Evolutionary conservation across 2,329 filamentous ascomycete genomes (phyloP), one percentile per base, ranked within the genome.

Genomic region (Fusarium sambucinum): DNA sequence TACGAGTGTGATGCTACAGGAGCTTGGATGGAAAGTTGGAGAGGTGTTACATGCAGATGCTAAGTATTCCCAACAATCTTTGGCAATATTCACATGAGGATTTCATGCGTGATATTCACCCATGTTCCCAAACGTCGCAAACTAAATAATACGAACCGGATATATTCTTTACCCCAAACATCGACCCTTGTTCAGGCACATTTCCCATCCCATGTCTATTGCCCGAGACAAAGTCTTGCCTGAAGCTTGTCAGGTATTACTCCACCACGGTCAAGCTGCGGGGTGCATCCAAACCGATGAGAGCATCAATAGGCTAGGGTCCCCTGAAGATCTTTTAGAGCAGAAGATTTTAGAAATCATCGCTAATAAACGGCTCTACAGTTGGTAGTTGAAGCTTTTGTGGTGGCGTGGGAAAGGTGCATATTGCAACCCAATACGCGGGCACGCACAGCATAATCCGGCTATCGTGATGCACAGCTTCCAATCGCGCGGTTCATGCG

Each of bases 401-500:
- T 40, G 35, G 19, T 38, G 10, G 40, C 16, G 41, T 9, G 11
- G 17, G 11, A 44, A 27, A 42, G 40, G 23, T 25, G 40, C 40
- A 42, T 42, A 17, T 17, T 16, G 19, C 21, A 21, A 41, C 12
- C 14, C 38, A 25, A 25, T 21, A 41, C 38, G 21, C 14, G 16
- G 21, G 42, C 25, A 45, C 27, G 12, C 14, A 19, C 35, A 38
- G 35, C 35, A 38, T 27, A 38, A 50, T 17, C 32, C 32, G 33
- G 47, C 47, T 40, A 40, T 40, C 47, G 47, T 40, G 9, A 40
- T 51, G 30, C 51, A 35, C 37, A 19, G 48, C 40, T 55, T 25
- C 61, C 63, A 73, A 70, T 64, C 60, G 37, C 46, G 53, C 68
- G 68, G 63, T 55, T 64, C 51, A 73, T 73, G 70, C 70, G 60